These are phyloP conservation scores for Wallacemonas sp. DNA, from an alignment of 208 protist species.

Conservation along the genomic window DNA sequence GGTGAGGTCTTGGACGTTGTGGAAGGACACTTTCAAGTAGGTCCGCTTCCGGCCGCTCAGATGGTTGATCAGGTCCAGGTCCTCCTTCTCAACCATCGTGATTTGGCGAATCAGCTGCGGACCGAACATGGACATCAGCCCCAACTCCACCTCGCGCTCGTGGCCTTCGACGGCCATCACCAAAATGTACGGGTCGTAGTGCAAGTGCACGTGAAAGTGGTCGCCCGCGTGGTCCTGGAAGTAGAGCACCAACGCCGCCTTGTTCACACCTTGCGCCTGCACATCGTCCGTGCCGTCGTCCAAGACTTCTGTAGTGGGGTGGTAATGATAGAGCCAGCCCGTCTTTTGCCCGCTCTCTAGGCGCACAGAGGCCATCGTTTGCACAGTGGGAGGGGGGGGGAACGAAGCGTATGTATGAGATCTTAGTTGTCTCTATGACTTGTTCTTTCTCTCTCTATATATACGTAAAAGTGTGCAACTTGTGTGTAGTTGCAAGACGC, in stretches of 20 bases:
- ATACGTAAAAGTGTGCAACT: no score
- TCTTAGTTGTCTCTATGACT: not conserved
- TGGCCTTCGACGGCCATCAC: constrained; percentile 76
- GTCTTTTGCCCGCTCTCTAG: constrained; percentile 74
- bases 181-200: constrained; percentile 83
- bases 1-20: constrained; percentile 93
- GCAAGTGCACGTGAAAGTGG: constrained; percentile 73
- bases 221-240: constrained; percentile 85
- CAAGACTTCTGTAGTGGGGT: constrained; percentile 59
- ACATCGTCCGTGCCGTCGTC: constrained; percentile 28
- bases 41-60: constrained; percentile 91
- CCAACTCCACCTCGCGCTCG: constrained; percentile 95
- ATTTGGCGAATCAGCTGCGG: constrained; percentile 83
- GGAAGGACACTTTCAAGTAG: constrained; percentile 96
- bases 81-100: constrained; percentile 92
- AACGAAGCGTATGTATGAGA: not conserved
- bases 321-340: constrained; percentile 92
- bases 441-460: no score
- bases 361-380: constrained; percentile 20
- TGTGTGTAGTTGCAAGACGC: no score
- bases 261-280: constrained; percentile 27
- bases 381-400: not conserved
- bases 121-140: constrained; percentile 91
- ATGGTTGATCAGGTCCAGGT: constrained; percentile 97
- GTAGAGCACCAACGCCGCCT: constrained; percentile 69